phyloP scores from a whole-genome alignment of 2,329 filamentous ascomycete genomes.

The Oidium heveae region DNA sequence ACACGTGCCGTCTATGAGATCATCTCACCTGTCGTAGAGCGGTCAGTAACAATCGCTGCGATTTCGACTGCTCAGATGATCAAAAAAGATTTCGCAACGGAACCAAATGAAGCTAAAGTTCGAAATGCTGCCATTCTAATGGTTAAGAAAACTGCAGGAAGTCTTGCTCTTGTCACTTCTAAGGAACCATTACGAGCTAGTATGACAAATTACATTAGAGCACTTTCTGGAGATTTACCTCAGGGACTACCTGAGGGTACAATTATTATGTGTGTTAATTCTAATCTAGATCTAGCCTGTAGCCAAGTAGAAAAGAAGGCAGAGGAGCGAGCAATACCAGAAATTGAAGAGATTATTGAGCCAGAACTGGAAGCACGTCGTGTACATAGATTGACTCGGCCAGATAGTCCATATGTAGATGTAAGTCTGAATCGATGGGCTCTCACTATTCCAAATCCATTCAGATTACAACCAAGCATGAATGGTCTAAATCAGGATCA shows the following conservation, averaged over 20 bases:
- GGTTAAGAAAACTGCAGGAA: constrained; percentile 84
- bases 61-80: constrained; percentile 93
- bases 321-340: constrained; percentile 72
- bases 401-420: constrained; percentile 67
- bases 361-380: constrained; percentile 53
- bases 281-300: constrained; percentile 83
- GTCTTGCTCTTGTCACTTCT: constrained; percentile 85
- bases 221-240: constrained; percentile 39
- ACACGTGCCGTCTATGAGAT: constrained; percentile 85
- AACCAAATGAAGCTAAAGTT: constrained; percentile 68
- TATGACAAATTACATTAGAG: constrained; percentile 87
- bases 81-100: constrained; percentile 85
- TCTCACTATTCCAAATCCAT: constrained; percentile 80
- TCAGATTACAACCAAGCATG: constrained; percentile 48
- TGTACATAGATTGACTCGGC: constrained; percentile 46
- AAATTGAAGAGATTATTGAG: constrained; percentile 87
- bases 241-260: constrained; percentile 76
- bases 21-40: constrained; percentile 88
- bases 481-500: constrained; percentile 73
- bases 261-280: constrained; percentile 96
- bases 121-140: constrained; percentile 74
- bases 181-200: constrained; percentile 92
- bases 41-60: constrained; percentile 90
- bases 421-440: constrained; percentile 70
- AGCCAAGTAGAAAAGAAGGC: constrained; percentile 87